A percentile compares a stretch with the other conserved stretches of the same genome.
These are phyloP conservation scores for Solanum sitiens DNA, from an alignment of 257 asterid genomes.

Conservation along the genomic window DNA sequence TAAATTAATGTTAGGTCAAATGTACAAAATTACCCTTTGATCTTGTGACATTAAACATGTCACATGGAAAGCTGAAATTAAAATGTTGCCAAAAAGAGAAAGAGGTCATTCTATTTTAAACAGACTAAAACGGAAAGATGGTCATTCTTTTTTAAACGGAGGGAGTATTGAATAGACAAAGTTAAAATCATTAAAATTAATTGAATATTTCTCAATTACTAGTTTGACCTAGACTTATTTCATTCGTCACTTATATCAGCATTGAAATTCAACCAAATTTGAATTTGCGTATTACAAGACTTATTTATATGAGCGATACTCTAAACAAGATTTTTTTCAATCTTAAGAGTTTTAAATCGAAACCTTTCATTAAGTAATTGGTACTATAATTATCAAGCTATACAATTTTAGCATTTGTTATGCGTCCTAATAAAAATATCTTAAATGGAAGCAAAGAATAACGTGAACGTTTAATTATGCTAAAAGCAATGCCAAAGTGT, in stretches of 20 bases:
- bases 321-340: rapidly evolving
- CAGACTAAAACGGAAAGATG: too few species aligned
- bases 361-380: not conserved
- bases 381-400: not conserved
- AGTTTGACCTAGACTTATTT: not conserved
- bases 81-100: too few species aligned
- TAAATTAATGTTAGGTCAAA: too few species aligned
- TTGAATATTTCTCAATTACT: not conserved
- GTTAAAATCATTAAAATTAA: too few species aligned
- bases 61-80: too few species aligned
- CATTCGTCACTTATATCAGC: rapidly evolving
- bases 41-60: too few species aligned
- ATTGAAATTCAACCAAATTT: rapidly evolving
- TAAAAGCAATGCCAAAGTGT: not conserved
- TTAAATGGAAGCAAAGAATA: not conserved
- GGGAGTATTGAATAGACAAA: too few species aligned
- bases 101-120: too few species aligned
- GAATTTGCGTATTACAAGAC: rapidly evolving
- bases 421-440: not conserved
- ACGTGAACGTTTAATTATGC: not conserved
- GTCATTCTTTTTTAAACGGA: too few species aligned
- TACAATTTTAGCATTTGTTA: not conserved
- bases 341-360: not conserved
- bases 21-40: too few species aligned
- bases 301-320: not conserved